Evolutionary conservation across 495 filamentous ascomycete species (phyloP).

Genomic region (Penicillium cinerascens): DNA sequence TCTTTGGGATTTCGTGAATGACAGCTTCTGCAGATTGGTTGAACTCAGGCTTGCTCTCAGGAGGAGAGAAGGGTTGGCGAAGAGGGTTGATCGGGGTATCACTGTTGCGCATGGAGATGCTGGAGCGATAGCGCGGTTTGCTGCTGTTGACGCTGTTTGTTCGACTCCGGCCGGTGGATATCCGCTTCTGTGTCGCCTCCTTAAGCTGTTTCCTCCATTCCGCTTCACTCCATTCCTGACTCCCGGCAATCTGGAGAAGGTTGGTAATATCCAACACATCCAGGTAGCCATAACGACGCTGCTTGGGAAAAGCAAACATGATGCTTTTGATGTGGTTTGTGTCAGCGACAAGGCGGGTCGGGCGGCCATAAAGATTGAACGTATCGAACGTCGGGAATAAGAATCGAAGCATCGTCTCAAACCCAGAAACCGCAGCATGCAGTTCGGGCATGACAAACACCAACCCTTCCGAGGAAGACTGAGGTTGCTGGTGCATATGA

Average conservation of each 20-base stretch:
- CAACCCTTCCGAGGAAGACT: conserved; percentile 79
- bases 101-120: conserved; percentile 52
- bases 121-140: conserved; percentile 62
- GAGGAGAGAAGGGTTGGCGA: conserved; percentile 45
- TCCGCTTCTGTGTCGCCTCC: conserved; percentile 79
- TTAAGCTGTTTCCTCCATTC: conserved; percentile 90
- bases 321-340: conserved; percentile 79
- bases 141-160: conserved; percentile 60
- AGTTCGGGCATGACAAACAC: conserved; percentile 98
- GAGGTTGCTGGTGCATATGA: conserved; percentile 71
- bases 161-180: conserved; percentile 50
- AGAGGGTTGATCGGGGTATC: conserved; percentile 33
- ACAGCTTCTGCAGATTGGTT: conserved; percentile 40
- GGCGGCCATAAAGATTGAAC: conserved; percentile 88
- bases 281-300: conserved; percentile 84
- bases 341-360: conserved; percentile 81
- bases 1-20: conserved; percentile 26
- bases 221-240: conserved; percentile 75
- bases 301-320: conserved; percentile 97
- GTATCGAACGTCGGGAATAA: conserved; percentile 93
- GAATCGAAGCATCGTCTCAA: conserved; percentile 95
- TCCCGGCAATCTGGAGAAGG: conserved; percentile 74
- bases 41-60: conserved; percentile 43
- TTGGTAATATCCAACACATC: conserved; percentile 80
- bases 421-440: conserved; percentile 84